phyloP scores from a whole-genome alignment of 257 asterid species.

The Penstemon barbatus region DNA sequence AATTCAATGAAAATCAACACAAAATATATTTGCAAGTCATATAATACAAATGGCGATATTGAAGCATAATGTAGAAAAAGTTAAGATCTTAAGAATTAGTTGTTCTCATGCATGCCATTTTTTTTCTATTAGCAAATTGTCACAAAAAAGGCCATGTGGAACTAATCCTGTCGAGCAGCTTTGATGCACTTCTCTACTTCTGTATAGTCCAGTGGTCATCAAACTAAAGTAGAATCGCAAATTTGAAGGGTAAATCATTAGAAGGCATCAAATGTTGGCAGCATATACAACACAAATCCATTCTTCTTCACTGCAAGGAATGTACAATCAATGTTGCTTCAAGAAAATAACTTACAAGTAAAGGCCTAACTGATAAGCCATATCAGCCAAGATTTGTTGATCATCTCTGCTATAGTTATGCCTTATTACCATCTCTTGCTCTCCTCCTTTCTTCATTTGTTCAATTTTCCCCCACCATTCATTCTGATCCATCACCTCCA shows the following conservation, averaged over 20 bases:
- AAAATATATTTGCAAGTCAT: not conserved
- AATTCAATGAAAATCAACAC: no score
- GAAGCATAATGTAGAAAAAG: no score
- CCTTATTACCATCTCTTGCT: constrained; percentile 85
- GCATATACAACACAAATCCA: not conserved
- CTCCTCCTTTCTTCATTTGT: constrained; percentile 74
- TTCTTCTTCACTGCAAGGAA: constrained; percentile 11
- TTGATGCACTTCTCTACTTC: constrained; percentile 14
- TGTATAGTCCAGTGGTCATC: constrained; percentile 13
- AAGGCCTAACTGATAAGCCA: constrained; percentile 85
- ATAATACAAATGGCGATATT: no score
- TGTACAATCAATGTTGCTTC: not conserved
- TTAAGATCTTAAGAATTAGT: not conserved
- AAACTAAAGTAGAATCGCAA: constrained; percentile 12
- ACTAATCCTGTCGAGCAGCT: constrained; percentile 13
- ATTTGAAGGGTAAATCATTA: not conserved
- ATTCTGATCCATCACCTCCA: constrained; percentile 75
- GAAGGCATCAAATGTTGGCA: not conserved
- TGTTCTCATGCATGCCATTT: not conserved
- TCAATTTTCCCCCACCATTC: constrained; percentile 93
- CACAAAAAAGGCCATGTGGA: not conserved
- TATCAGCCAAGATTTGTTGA: constrained; percentile 68
- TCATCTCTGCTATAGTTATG: constrained; percentile 74
- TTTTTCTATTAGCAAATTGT: not conserved
- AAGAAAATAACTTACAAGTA: constrained; percentile 68